A percentile compares a stretch with the other conserved stretches of the same genome.
Conservation (phyloP, 306 rosid genomes). For the Dicorynia guianensis region DNA sequence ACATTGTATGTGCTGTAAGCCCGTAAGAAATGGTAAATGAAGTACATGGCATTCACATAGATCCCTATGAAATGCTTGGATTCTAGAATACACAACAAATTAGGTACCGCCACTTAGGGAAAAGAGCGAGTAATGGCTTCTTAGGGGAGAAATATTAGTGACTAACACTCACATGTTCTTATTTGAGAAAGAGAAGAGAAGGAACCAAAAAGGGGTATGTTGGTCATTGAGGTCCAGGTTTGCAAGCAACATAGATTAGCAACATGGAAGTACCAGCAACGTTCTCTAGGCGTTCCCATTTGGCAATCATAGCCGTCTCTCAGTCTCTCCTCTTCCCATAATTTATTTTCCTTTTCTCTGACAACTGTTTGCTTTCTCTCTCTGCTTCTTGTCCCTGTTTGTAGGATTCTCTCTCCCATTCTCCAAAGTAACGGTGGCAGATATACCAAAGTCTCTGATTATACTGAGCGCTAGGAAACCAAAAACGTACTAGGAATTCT, state of each 20-base stretch:
- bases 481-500: background rate
- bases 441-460: background rate
- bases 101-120: no score
- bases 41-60: no score
- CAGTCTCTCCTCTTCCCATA: background rate
- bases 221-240: background rate
- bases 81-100: no score
- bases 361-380: background rate
- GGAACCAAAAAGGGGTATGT: no score
- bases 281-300: background rate
- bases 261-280: constrained; percentile 6
- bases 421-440: constrained; percentile 23
- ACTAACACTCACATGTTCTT: no score
- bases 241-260: background rate
- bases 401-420: constrained; percentile 16
- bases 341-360: background rate
- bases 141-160: no score
- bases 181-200: no score
- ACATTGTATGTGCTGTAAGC: no score
- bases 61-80: no score
- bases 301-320: background rate
- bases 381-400: background rate
- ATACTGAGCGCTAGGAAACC: background rate
- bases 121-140: no score
- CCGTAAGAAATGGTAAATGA: no score